Base-by-base conservation (phyloP, 768 basidiomycete species). In the Hericium rajendrae region DNA sequence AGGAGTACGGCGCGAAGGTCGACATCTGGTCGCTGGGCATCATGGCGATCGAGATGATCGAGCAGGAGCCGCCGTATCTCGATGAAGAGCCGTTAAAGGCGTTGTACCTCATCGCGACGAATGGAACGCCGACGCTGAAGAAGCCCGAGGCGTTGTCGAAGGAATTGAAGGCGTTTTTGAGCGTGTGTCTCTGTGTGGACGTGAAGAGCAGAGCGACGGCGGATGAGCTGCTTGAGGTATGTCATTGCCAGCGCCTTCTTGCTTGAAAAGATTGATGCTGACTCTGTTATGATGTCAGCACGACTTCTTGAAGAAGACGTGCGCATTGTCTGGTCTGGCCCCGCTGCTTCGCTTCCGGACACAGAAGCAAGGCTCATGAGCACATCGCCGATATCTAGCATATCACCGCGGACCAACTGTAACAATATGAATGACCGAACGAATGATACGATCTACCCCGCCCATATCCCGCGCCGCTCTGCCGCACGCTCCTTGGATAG, bases 11-110 rank as follows among this genome's bases (percentile, higher is more conserved):
- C 49, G 91, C 92, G 24, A 95, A 95, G 71, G 94, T 95, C 20
- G 94, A 95, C 65, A 92, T 97, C 53, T 97, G 94, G 94, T 93
- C 91, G 12, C 80, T 97, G 9, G 94, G 94, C 4, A 97, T 97
- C 72, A 94, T 97, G 93, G 93, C 93, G 4, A 97, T 97, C 59
- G 92, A 97, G 78, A 97, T 97, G 94, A 94, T 97, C 61, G 94
- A 97, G 71, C 94, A 92, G 66, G 94, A 97, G 71, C 94, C 94
- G 2, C 94, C 94, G 6, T 95, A 97, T 69, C 76, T 97, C 41
- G 92, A 95, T 62, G 94, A 97, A 68, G 94, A 97, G 65, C 94
- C 94, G 0, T 76, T 95, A 59, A 91, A 94, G 74, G 94, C 94
- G 18, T 73, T 97, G 49, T 97, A 97, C 71, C 73, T 97, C 59